Conservation (phyloP, 768 basidiomycete genomes). For the Dictyophora rubrovolvata region DNA sequence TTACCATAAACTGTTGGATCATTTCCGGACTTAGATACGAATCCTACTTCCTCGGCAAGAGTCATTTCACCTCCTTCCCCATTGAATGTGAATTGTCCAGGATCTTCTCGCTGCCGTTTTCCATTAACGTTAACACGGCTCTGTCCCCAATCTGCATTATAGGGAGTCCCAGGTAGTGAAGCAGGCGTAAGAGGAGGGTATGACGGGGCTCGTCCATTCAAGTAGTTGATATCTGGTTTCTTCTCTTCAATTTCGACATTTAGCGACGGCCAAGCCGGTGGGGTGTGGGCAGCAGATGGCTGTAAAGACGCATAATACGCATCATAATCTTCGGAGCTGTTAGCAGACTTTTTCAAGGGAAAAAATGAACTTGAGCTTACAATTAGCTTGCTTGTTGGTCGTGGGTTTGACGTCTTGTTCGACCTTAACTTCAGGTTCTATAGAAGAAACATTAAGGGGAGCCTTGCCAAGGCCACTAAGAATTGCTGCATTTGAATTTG, state of each 20-base stretch:
- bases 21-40: slow-evolving; percentile 20
- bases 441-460: slow-evolving; percentile 26
- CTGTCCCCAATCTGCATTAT: slow-evolving; percentile 4
- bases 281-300: slow-evolving; percentile 50
- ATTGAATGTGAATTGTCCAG: slow-evolving; percentile 17
- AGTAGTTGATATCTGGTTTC: slow-evolving; percentile 32
- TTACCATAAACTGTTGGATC: slow-evolving; percentile 64
- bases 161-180: not conserved
- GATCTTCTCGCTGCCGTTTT: slow-evolving; percentile 29
- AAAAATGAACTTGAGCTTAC: slow-evolving; percentile 31
- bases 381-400: slow-evolving; percentile 51
- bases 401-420: slow-evolving; percentile 35
- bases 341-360: not conserved
- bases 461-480: slow-evolving; percentile 56
- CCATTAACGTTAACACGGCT: not conserved
- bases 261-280: slow-evolving; percentile 38
- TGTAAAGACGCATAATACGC: slow-evolving; percentile 68
- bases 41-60: slow-evolving; percentile 14
- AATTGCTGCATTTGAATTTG: slow-evolving; percentile 31
- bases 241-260: slow-evolving; percentile 57
- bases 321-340: slow-evolving; percentile 48
- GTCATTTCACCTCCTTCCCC: slow-evolving; percentile 9
- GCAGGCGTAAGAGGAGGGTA: slow-evolving; percentile 17
- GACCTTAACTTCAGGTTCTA: slow-evolving; percentile 16
- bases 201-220: slow-evolving; percentile 26